Evolutionary conservation across 2,329 filamentous ascomycete genomes (phyloP), one percentile per base, ranked within the genome.

Genomic region (Alternaria dauci): DNA sequence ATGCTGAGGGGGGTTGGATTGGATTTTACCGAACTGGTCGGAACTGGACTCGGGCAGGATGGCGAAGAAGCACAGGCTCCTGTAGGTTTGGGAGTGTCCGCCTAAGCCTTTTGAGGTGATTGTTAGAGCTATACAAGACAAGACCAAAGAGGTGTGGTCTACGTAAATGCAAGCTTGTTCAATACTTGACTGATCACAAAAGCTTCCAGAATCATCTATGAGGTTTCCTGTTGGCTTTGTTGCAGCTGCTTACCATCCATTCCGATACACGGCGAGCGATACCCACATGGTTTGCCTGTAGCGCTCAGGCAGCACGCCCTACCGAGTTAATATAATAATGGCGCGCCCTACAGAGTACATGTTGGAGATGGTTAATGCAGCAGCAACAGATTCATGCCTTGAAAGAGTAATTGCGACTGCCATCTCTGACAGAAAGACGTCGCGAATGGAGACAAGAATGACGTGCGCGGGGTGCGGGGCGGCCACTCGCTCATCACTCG

Each of bases 21-120:
- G 32, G 94, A 99, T 78, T 98, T 99, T 75, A 87, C 86, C 57
- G 92, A 92, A 67, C 79, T 98, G 57, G 89, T 97, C 14, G 92
- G 91, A 7, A 75, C 61, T 48, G 68, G 66, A 0, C 58, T 71
- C 6, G 60, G 69, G 16, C 61, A 28, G 5, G 64, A 60, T 2
- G 48, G 46, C 5, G 39, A 44, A 9, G 55, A 26, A 9, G 32
- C 20, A 4, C 41, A 52, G 7, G 56, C 20, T 41, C 28, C 66
- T 3, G 64, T 78, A n/a, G 76, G 75, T 4, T 59, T 78, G 42
- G 74, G 76, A 5, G 68, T 78, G 14, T 42, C 20, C 12, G 39
- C 39, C 8, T 42, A 42, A 11, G 39, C 20, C 12, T 14, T 25
- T 23, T 23, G 20, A 23, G 20, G 18, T 41, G 8, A 12, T 23